Base-by-base conservation (phyloP, 345 rosid genomes). In the Pugionium dolabratum region DNA sequence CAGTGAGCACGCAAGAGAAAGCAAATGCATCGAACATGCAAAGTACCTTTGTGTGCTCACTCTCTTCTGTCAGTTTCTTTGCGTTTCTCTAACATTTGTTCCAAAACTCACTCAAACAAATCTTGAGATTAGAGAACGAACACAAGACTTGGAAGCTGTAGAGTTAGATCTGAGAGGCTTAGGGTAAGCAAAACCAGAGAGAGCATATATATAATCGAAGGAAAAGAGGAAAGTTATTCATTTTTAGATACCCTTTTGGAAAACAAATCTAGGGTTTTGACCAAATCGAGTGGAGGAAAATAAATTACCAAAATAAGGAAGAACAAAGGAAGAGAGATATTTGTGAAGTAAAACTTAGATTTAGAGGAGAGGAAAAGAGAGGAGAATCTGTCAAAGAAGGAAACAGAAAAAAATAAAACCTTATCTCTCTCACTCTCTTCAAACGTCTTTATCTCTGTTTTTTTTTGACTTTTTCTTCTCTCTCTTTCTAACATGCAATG, bases 1-100 rank as follows among this genome's bases (percentile, higher is more conserved):
- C 76, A 69, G 83, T 90, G 95, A 88, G 95, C 97, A 90, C 97
- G 77, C 87, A 88, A 81, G 84, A 83, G 36, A 73, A 34, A 73
- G 95, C 86, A 90, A 66, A 43, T 57, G 85, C 80, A 88, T 79
- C 81, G 51, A 32, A 46, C 72, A 74, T 83, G 87, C 84, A 87
- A 76, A 82, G 66, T 79, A 80, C 85, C 84, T 77, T 86, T 86
- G 90, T 81, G 95, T 90, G 97, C 97, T 88, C 97, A 88, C 97
- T 90, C 95, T 90, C 97, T 90, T 91, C 97, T 91, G 97, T 91
- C 97, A 91, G 79, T 76, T 87, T 86, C 88, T 30, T 63, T 75
- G 79, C 49, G 60, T 72, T 65, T 72, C 60, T 50, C n/a, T 45
- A 37, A 37, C 53, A n/a, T 11, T 37, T 60, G 54, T 31, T 55